Evolutionary conservation across 805 yeast species (phyloP), one percentile per base, ranked within the genome.

Genomic region (Lipomyces japonicus): DNA sequence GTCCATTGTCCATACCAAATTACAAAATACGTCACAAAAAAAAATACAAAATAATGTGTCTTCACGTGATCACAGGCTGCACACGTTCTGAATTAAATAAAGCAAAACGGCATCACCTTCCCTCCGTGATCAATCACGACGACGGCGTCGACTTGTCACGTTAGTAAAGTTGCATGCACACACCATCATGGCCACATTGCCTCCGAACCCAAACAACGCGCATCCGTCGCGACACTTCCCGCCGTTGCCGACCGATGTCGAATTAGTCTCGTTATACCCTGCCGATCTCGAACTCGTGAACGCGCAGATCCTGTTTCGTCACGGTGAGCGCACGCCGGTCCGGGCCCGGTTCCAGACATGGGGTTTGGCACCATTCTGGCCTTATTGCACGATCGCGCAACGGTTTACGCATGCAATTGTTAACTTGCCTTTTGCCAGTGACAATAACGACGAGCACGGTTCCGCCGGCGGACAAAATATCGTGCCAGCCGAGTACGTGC

Each of bases 361-460:
- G 57, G 57, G 57, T 22, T 43, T 53, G 39, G 41, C 49, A 26
- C 57, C 57, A 2, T 53, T 53, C 48, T 53, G 57, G 57, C 57
- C 57, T 16, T 48, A 50, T 34, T 53, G 57, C 49, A 35, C 37
- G 32, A 50, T 53, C 45, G 57, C 54, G 2, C 39, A 44, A 35
- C 41, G 44, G 14, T 53, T 53, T 32, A 32, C 48, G 21, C 57
- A 53, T 44, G 46, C 54, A 10, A 50, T 53, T 35, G 49, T 53
- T 14, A 44, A 48, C n/a, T 46, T 23, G 30, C 57, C 57, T 4
- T 14, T 12, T 19, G 37, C 9, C 21, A 9, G 21, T n/a, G 37
- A 12, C 21, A 34, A n/a, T n/a, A 51, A 51, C 34, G 53, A 30
- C 7, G 49, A 46, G 3, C n/a, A n/a, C n/a, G n/a, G n/a, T n/a